phyloP scores from a whole-genome alignment of 371 early-diverging fungal genomes.

The Mucor velutinosus region DNA sequence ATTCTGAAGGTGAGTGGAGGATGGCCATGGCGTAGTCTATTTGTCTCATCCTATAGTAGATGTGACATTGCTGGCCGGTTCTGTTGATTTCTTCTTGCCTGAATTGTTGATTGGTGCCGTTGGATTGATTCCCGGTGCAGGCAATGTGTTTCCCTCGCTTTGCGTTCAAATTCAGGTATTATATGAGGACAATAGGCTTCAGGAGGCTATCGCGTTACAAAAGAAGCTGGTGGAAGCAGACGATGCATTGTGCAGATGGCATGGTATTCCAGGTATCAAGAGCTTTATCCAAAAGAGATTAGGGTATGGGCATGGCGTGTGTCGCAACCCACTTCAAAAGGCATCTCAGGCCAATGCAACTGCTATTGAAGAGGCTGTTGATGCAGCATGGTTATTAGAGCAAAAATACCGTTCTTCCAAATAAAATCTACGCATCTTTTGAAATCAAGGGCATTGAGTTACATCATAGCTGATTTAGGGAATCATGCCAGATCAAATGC shows the following conservation, averaged over 20 bases:
- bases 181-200: slow-evolving; percentile 32
- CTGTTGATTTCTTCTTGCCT: slow-evolving; percentile 47
- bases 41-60: slow-evolving; percentile 8
- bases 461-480: no score
- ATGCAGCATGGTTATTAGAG: slow-evolving; percentile 26
- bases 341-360: slow-evolving; percentile 16
- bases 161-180: slow-evolving; percentile 39
- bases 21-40: not conserved
- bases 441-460: no score
- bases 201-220: slow-evolving; percentile 42
- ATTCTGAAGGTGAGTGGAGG: slow-evolving; percentile 21
- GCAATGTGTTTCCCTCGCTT: slow-evolving; percentile 41
- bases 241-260: slow-evolving; percentile 48
- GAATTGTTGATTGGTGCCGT: slow-evolving; percentile 46
- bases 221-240: slow-evolving; percentile 42
- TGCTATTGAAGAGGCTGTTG: slow-evolving; percentile 26
- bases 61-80: slow-evolving; percentile 48
- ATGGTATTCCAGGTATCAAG: slow-evolving; percentile 48
- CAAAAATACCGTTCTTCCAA: not conserved
- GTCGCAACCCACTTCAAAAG: slow-evolving; percentile 37
- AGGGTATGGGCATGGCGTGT: slow-evolving; percentile 42
- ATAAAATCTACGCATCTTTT: not conserved
- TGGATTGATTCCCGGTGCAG: slow-evolving; percentile 47
- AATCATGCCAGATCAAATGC: no score
- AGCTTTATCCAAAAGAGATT: slow-evolving; percentile 30